A percentile compares a stretch with the other conserved stretches of the same genome.
phyloP scores from a whole-genome alignment of 2,329 filamentous ascomycete species.

The Purpureocillium lavendulum region DNA sequence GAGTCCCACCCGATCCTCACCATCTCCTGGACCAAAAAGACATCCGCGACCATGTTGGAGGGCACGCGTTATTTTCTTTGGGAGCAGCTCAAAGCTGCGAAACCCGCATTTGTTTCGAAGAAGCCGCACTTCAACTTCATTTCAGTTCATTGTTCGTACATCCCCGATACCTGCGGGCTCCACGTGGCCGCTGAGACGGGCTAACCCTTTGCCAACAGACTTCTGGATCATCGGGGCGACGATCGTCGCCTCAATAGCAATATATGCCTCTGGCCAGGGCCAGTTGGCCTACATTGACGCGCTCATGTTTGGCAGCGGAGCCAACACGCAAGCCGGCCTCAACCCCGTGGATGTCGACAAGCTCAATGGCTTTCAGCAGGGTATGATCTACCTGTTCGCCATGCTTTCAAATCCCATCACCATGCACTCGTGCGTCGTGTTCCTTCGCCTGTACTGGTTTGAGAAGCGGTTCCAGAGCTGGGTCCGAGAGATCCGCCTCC shows the following conservation, averaged over 20 bases:
- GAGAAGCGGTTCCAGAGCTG: constrained; percentile 89
- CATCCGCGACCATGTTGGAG: constrained; percentile 20
- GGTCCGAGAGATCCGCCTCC: constrained; percentile 60
- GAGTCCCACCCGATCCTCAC: background rate
- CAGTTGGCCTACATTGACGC: constrained; percentile 74
- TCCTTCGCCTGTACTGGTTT: constrained; percentile 94
- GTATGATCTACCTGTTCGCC: constrained; percentile 62
- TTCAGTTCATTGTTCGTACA: constrained; percentile 61
- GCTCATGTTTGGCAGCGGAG: constrained; percentile 77
- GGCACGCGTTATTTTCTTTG: constrained; percentile 23
- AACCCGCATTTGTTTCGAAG: constrained; percentile 49
- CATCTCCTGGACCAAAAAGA: background rate
- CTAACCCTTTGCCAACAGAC: constrained; percentile 38
- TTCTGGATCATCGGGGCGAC: constrained; percentile 70
- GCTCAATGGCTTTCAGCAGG: constrained; percentile 64
- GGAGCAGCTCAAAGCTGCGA: constrained; percentile 38
- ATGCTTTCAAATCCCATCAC: constrained; percentile 77
- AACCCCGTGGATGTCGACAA: constrained; percentile 69
- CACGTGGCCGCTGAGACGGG: constrained; percentile 10
- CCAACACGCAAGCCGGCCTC: constrained; percentile 85
- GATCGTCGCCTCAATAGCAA: constrained; percentile 66
- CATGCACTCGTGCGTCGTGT: constrained; percentile 79
- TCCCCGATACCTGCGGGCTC: background rate
- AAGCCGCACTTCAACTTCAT: constrained; percentile 74
- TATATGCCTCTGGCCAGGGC: constrained; percentile 54